Evolutionary conservation across 148 eudicot species (phyloP), one percentile per base, ranked within the genome.

Genomic region (Amaranthus hypochondriacus): DNA sequence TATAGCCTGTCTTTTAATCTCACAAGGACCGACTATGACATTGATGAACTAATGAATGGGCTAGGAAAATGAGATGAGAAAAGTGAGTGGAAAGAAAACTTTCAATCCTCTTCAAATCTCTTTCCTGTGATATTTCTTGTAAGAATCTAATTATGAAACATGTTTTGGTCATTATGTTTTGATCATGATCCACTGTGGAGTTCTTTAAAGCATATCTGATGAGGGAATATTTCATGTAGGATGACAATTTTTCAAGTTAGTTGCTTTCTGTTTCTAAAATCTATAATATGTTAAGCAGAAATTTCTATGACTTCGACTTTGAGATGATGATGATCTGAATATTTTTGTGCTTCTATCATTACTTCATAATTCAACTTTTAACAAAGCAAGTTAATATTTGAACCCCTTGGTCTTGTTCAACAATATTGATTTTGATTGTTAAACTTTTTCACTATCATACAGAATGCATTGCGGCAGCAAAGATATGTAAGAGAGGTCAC

Each of bases 401-500:
- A 15, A 14, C 51, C 56, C 56, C 43, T 18, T 15, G 7, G 18
- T 60, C 18, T 61, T 42, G 66, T 48, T 71, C 61, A 58, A 42
- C 44, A 60, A 62, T 53, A 39, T 9, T 63, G 9, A 43, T 49
- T 21, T 50, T 49, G 56, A 48, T 18, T 67, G 0, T 56, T 62
- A 72, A 28, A 73, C 53, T 75, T 71, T 66, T 82, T 28, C 81
- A 28, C 39, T 28, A 2, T 28, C 39, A 28, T 28, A 28, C 39
- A 95, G 99, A 95, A 92, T 86, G 99, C 97, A 46, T 71, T 95
- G 56, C 85, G 94, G 68, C 99, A 95, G 80, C 97, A 92, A 80
- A 85, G 99, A 82, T 95, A 89, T 85, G 97, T 95, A 49, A 88
- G 99, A 28, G 97, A 92, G 84, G 94, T 95, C 74, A 92, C 97